Conservation (phyloP, 257 asterid species). For the Verbena officinalis region DNA sequence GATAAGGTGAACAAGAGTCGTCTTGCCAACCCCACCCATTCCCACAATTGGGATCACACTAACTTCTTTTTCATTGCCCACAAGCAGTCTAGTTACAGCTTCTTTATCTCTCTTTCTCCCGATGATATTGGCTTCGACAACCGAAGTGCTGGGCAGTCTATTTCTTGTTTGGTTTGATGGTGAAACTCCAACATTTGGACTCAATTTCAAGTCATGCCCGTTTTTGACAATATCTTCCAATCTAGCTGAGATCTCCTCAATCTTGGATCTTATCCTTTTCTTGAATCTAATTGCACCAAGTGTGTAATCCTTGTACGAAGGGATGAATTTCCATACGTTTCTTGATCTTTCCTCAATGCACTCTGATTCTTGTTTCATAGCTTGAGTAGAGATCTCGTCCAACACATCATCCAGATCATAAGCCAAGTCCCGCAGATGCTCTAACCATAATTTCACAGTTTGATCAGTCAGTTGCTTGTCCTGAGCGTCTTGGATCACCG, state of each 20-base stretch:
- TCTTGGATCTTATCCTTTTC: slow-evolving; percentile 33
- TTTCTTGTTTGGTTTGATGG: slow-evolving; percentile 2
- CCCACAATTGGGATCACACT: slow-evolving; percentile 48
- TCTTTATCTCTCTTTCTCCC: slow-evolving; percentile 50
- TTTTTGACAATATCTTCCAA: slow-evolving; percentile 35
- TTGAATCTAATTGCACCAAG: slow-evolving; percentile 35
- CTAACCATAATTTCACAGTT: slow-evolving; percentile 45
- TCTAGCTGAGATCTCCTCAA: slow-evolving; percentile 29
- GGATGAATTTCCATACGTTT: slow-evolving; percentile 32
- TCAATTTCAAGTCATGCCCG: slow-evolving; percentile 35
- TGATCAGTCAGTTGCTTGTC: slow-evolving; percentile 43
- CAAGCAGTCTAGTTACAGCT: slow-evolving; percentile 30
- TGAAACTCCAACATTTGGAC: slow-evolving; percentile 10
- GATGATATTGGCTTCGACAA: slow-evolving; percentile 37
- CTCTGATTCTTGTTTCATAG: slow-evolving; percentile 27
- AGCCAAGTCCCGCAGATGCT: slow-evolving; percentile 43
- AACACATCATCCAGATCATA: slow-evolving; percentile 54
- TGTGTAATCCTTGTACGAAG: slow-evolving; percentile 28
- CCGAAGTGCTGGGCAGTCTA: slow-evolving; percentile 45
- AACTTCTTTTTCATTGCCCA: slow-evolving; percentile 15
- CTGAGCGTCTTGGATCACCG: slow-evolving; percentile 46
- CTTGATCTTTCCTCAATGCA: slow-evolving; percentile 13
- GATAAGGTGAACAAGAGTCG: slow-evolving; percentile 38
- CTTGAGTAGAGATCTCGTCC: slow-evolving; percentile 47
- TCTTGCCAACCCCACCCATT: slow-evolving; percentile 52